phyloP scores from a whole-genome alignment of 2,329 filamentous ascomycete genomes.

The Coniella lustricola region DNA sequence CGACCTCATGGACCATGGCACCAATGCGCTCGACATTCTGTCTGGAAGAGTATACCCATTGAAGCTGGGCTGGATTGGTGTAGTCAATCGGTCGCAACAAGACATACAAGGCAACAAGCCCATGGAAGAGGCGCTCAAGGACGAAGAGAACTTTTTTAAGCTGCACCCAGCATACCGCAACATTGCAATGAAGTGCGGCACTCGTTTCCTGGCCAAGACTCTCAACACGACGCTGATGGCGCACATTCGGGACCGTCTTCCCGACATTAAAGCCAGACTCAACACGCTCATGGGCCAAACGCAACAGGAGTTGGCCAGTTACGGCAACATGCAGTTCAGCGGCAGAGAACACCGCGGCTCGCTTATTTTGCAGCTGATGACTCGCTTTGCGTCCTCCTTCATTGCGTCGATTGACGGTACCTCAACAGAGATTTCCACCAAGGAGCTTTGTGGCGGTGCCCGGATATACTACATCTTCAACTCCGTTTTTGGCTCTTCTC shows the following conservation, averaged over 20 bases:
- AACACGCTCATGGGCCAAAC: constrained; percentile 99
- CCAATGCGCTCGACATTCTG: constrained; percentile 96
- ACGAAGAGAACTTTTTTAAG: constrained; percentile 91
- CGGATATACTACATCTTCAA: constrained; percentile 99
- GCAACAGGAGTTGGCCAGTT: constrained; percentile 95
- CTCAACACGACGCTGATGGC: constrained; percentile 92
- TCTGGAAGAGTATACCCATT: constrained; percentile 93
- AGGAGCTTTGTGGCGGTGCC: constrained; percentile 90
- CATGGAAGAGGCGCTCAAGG: constrained; percentile 83
- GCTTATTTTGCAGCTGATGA: constrained; percentile 94
- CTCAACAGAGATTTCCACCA: constrained; percentile 96
- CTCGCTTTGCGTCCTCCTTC: constrained; percentile 93
- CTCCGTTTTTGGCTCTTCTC: constrained; percentile 92
- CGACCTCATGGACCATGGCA: constrained; percentile 97
- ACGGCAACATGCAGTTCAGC: constrained; percentile 95
- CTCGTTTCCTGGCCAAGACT: constrained; percentile 88
- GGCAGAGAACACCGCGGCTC: constrained; percentile 95
- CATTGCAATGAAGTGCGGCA: constrained; percentile 88
- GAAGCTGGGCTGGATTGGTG: constrained; percentile 95
- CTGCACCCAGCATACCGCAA: constrained; percentile 97
- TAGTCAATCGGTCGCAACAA: constrained; percentile 96
- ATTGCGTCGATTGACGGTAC: constrained; percentile 98
- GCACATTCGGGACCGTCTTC: constrained; percentile 90
- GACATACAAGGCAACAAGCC: constrained; percentile 95
- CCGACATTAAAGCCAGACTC: constrained; percentile 94